Evolutionary conservation across 2,329 filamentous ascomycete species (phyloP).

Genomic region (Coniochaeta pulveracea): DNA sequence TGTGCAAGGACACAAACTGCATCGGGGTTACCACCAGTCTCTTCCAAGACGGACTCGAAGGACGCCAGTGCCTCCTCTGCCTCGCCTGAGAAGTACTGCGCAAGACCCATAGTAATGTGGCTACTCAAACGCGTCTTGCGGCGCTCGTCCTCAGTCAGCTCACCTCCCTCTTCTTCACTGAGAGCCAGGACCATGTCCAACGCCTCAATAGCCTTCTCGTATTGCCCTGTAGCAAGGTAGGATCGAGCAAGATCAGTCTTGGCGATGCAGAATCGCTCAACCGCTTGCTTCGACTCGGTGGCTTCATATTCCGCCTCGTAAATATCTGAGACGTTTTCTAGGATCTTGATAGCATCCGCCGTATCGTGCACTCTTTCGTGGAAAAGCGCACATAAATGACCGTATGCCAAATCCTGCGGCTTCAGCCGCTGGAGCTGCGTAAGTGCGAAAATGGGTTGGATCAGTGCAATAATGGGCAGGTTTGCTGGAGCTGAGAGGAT

Average conservation of each 20-base stretch:
- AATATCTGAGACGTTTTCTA: slow-evolving; percentile 35
- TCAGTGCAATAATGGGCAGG: slow-evolving; percentile 48
- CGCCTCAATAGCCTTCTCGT: slow-evolving; percentile 61
- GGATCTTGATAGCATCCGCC: slow-evolving; percentile 46
- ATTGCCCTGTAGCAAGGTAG: slow-evolving; percentile 58
- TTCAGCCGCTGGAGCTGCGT: slow-evolving; percentile 65
- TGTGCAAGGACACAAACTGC: slow-evolving; percentile 81
- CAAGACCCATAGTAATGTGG: slow-evolving; percentile 75
- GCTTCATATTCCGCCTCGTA: slow-evolving; percentile 77
- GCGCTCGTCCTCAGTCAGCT: slow-evolving; percentile 53
- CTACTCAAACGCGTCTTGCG: slow-evolving; percentile 68
- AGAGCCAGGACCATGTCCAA: slow-evolving; percentile 73
- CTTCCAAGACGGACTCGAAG: slow-evolving; percentile 70
- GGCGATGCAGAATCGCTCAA: slow-evolving; percentile 69
- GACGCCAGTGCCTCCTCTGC: slow-evolving; percentile 62
- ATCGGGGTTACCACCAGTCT: slow-evolving; percentile 67
- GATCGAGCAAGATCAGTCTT: slow-evolving; percentile 82
- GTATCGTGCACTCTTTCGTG: slow-evolving; percentile 69
- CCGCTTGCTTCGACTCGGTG: slow-evolving; percentile 62
- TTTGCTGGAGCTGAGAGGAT: slow-evolving; percentile 47
- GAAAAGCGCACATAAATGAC: slow-evolving; percentile 71
- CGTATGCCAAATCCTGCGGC: slow-evolving; percentile 58
- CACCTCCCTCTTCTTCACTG: slow-evolving; percentile 59
- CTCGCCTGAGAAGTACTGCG: slow-evolving; percentile 59
- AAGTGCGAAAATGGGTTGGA: slow-evolving; percentile 82